Conservation (phyloP, 129 eudicot genomes). For the Erigeron canadensis region DNA sequence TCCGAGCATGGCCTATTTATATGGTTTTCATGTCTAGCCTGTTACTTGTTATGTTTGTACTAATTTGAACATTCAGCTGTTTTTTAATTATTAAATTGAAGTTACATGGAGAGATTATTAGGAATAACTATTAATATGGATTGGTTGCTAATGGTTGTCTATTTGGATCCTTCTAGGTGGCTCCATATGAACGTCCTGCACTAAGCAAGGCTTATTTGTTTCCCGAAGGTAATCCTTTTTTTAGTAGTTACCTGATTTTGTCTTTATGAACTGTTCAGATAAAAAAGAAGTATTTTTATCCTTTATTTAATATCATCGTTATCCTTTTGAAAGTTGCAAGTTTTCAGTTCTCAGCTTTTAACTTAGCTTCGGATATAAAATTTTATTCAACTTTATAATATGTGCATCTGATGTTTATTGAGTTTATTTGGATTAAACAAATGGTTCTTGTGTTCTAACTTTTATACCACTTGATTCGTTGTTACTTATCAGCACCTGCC, state of each 20-base stretch:
- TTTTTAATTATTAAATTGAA: not conserved
- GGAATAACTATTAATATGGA: conserved; percentile 5
- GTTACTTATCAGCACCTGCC: conserved; percentile 64
- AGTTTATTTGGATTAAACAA: too few species aligned
- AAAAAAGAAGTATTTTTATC: too few species aligned
- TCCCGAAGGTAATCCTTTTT: conserved; percentile 70
- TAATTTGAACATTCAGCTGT: not conserved
- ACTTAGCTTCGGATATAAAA: not conserved
- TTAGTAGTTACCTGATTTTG: not conserved
- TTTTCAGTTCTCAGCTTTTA: not conserved
- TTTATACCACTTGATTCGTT: conserved; percentile 6
- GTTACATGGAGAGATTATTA: not conserved
- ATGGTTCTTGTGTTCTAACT: not conserved
- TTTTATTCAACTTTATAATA: not conserved
- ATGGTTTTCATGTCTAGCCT: not conserved
- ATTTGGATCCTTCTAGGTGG: conserved; percentile 63
- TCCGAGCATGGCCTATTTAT: too few species aligned
- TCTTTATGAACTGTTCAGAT: not conserved
- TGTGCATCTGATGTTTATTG: not conserved
- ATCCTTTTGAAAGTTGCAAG: not conserved
- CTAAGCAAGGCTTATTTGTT: conserved; percentile 95
- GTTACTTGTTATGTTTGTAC: conserved; percentile 9
- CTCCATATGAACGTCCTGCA: conserved; percentile 99
- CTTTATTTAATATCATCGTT: not conserved
- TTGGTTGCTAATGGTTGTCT: conserved; percentile 14